phyloP scores from a whole-genome alignment of 2,329 filamentous ascomycete genomes.

The Fusarium sp. region DNA sequence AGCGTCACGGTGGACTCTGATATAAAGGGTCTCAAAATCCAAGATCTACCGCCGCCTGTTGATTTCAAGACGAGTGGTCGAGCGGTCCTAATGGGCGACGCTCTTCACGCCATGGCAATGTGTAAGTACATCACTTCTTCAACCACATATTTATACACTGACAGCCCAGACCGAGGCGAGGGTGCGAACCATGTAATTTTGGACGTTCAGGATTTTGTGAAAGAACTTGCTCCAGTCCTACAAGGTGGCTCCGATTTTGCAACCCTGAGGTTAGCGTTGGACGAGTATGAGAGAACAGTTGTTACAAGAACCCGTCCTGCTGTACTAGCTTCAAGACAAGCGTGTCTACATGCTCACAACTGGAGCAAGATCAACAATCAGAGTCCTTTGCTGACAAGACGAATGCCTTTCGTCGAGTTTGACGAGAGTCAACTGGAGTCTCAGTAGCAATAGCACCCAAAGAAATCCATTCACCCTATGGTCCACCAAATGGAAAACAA shows the following conservation, averaged over 20 bases:
- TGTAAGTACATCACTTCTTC: conserved; percentile 54
- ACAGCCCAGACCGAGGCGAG: conserved; percentile 63
- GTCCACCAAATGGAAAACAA: not conserved
- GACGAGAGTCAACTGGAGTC: not conserved
- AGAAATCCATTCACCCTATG: no score
- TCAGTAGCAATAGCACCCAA: not conserved
- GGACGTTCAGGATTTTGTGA: conserved; percentile 60
- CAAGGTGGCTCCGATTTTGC: not conserved
- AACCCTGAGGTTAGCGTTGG: conserved; percentile 46
- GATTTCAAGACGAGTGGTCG: conserved; percentile 54
- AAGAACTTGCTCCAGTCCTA: conserved; percentile 45
- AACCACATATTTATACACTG: rapidly evolving
- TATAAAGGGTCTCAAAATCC: conserved; percentile 58
- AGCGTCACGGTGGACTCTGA: conserved; percentile 56
- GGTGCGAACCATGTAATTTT: conserved; percentile 68
- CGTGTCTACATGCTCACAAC: conserved; percentile 66
- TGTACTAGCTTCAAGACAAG: conserved; percentile 62
- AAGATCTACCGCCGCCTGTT: conserved; percentile 60
- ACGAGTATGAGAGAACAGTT: conserved; percentile 59
- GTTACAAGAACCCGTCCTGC: conserved; percentile 57
- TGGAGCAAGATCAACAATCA: conserved; percentile 55
- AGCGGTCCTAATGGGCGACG: conserved; percentile 64
- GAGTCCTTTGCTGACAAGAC: conserved; percentile 55
- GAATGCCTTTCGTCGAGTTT: conserved; percentile 47
- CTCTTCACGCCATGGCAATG: conserved; percentile 70